Evolutionary conservation across 495 filamentous ascomycete species (phyloP).

Genomic region (Tirmania nivea): DNA sequence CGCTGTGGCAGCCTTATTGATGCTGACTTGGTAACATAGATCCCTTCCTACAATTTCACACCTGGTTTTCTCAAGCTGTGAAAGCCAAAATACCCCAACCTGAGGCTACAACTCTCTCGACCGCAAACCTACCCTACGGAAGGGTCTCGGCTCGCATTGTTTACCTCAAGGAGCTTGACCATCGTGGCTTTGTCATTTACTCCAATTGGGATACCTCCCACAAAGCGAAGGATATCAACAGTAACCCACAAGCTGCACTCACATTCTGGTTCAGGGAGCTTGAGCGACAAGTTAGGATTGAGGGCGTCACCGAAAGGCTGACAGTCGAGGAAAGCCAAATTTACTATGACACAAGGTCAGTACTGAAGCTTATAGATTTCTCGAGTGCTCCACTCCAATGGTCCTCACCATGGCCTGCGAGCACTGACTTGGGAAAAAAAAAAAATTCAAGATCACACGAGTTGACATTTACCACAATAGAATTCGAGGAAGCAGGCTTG

Average conservation of each 20-base stretch:
- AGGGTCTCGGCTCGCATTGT: conserved; percentile 66
- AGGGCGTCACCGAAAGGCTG: conserved; percentile 49
- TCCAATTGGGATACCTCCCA: conserved; percentile 66
- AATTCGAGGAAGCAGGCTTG: conserved; percentile 43
- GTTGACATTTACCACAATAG: neutral
- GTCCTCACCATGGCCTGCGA: too few relatives aligned
- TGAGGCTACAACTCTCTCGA: conserved; percentile 60
- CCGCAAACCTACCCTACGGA: conserved; percentile 65
- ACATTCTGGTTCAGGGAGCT: conserved; percentile 57
- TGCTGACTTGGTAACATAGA: neutral
- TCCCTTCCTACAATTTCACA: conserved; percentile 65
- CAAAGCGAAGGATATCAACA: conserved; percentile 42
- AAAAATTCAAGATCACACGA: neutral
- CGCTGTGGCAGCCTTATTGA: too few relatives aligned
- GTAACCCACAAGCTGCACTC: conserved; percentile 44
- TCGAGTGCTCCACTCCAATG: too few relatives aligned
- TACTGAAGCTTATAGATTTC: conserved; percentile 27
- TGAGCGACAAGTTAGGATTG: conserved; percentile 71
- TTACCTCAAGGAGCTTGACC: conserved; percentile 74
- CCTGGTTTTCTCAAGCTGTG: conserved; percentile 57
- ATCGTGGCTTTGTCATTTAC: conserved; percentile 71
- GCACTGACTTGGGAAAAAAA: too few relatives aligned
- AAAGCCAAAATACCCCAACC: conserved; percentile 31
- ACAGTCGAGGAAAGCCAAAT: conserved; percentile 52
- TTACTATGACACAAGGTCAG: conserved; percentile 55